phyloP scores from a whole-genome alignment of 805 yeast genomes.

The Sugiyamaella chiloensis region DNA sequence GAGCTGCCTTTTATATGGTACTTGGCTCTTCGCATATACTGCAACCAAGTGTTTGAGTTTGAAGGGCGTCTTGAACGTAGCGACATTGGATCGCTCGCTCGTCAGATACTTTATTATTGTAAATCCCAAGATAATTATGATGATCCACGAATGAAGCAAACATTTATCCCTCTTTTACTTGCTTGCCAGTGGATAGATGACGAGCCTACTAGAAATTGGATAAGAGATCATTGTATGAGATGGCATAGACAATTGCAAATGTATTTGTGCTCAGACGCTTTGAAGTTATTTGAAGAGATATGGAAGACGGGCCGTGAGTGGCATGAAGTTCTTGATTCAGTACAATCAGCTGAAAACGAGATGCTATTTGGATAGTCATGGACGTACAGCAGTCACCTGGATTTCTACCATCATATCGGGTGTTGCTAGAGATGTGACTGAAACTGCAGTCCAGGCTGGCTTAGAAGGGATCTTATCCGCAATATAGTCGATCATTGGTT shows the following conservation, averaged over 20 bases:
- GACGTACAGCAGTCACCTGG: background rate
- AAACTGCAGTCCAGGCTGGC: background rate
- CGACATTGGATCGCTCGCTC: background rate
- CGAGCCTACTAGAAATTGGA: background rate
- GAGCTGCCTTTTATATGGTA: background rate
- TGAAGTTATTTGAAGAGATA: background rate
- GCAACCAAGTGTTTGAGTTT: background rate
- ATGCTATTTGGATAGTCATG: background rate
- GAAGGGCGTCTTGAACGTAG: background rate
- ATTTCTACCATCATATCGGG: background rate
- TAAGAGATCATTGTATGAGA: background rate
- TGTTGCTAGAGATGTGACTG: conserved; percentile 1
- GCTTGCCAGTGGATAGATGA: background rate
- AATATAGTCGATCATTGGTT: background rate
- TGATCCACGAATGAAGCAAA: background rate
- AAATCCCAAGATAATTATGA: background rate
- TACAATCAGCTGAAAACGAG: background rate
- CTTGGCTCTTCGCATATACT: background rate
- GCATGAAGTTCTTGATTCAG: background rate
- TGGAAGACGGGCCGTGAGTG: background rate
- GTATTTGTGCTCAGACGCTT: background rate
- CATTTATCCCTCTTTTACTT: background rate
- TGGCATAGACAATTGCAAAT: background rate
- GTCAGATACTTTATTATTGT: background rate
- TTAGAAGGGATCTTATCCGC: background rate